These are phyloP conservation scores for Tolypocladium guangdongense DNA, from an alignment of 2,329 filamentous ascomycete genomes.

Conservation along the genomic window DNA sequence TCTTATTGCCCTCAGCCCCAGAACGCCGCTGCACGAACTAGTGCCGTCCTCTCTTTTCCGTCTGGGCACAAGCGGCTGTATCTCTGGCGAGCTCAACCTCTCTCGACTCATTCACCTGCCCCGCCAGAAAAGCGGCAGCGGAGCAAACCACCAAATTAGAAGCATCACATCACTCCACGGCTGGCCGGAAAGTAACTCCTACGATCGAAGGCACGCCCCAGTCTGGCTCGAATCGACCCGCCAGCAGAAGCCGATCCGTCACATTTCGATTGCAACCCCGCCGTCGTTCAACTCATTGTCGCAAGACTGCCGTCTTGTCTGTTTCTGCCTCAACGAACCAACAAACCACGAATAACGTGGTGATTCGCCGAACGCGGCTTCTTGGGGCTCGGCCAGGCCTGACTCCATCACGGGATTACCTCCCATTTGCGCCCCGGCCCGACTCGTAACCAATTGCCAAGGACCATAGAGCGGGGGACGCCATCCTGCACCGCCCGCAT, in stretches of 20 bases:
- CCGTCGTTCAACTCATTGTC: not conserved
- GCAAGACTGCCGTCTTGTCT: not conserved
- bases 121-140: not conserved
- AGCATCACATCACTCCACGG: not conserved
- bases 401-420: constrained; percentile 3
- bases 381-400: not conserved
- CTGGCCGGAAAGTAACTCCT: not conserved
- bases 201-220: not conserved
- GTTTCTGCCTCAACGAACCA: not conserved
- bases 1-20: not conserved
- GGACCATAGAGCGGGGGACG: not conserved
- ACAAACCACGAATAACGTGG: not conserved
- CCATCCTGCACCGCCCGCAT: not conserved
- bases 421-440: constrained; percentile 1
- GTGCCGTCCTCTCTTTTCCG: constrained; percentile 4
- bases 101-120: not conserved
- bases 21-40: constrained; percentile 1
- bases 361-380: not conserved
- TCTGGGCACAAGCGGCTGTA: not conserved
- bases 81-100: not conserved
- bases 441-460: not conserved
- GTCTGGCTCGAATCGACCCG: not conserved
- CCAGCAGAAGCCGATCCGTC: not conserved
- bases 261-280: not conserved
- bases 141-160: not conserved